Evolutionary conservation across 345 rosid genomes (phyloP).

Genomic region (Isatis tinctoria): DNA sequence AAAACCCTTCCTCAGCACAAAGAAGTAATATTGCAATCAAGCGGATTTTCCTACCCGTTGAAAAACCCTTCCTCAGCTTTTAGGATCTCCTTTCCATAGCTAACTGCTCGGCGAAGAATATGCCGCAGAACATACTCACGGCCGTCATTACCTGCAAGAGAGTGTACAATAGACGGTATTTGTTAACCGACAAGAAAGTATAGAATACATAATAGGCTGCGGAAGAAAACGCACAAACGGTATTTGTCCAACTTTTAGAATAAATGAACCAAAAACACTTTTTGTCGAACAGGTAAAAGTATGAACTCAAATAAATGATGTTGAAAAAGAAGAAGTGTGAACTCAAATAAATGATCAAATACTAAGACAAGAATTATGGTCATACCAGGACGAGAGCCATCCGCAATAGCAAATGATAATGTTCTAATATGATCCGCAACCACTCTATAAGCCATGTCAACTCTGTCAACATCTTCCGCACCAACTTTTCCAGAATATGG

Average conservation of each 20-base stretch:
- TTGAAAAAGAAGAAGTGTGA: background rate
- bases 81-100: constrained; percentile 85
- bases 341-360: background rate
- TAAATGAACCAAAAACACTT: background rate
- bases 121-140: constrained; percentile 96
- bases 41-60: constrained; percentile 54
- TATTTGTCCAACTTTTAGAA: background rate
- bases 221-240: background rate
- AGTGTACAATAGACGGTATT: constrained; percentile 1
- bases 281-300: background rate
- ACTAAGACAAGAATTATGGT: background rate
- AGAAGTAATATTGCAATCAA: background rate
- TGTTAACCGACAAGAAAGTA: background rate
- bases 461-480: constrained; percentile 61
- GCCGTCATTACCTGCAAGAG: constrained; percentile 79
- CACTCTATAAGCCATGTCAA: constrained; percentile 98
- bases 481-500: constrained; percentile 95
- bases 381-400: constrained; percentile 96
- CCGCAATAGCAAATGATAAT: constrained; percentile 93
- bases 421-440: constrained; percentile 97
- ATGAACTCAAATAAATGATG: background rate
- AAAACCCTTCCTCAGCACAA: constrained; percentile 61
- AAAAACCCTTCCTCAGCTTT: constrained; percentile 93
- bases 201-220: background rate
- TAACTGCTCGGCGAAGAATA: constrained; percentile 96